These are phyloP conservation scores for Avena insularis DNA, from an alignment of 176 grass and related monocot species.

Conservation along the genomic window DNA sequence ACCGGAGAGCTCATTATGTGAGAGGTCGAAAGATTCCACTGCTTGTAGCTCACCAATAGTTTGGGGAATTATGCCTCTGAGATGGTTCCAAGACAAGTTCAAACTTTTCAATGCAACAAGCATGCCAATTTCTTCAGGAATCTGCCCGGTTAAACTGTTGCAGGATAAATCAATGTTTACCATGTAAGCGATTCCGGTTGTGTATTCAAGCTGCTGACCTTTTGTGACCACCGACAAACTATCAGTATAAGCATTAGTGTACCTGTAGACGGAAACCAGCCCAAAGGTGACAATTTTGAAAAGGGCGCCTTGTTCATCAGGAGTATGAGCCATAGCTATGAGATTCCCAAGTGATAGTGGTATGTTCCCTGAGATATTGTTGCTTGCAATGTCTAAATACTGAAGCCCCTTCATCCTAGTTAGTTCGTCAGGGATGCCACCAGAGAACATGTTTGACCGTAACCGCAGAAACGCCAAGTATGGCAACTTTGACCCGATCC, in stretches of 20 bases:
- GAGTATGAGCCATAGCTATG: conserved; percentile 4
- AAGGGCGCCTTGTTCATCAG: neutral
- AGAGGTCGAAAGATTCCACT: conserved; percentile 12
- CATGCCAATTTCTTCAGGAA: conserved; percentile 19
- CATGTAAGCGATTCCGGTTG: conserved; percentile 8
- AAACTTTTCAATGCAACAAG: conserved; percentile 23
- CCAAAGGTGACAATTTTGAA: neutral
- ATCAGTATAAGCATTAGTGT: neutral
- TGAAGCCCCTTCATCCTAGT: conserved; percentile 22
- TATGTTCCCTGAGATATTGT: conserved; percentile 18
- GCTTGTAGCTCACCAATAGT: conserved; percentile 15
- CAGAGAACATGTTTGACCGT: conserved; percentile 28
- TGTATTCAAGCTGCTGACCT: neutral
- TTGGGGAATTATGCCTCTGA: conserved; percentile 44
- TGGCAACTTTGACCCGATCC: neutral
- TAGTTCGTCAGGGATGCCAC: neutral
- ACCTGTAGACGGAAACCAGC: neutral
- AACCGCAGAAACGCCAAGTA: conserved; percentile 1
- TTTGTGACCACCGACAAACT: neutral
- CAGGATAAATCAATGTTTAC: conserved; percentile 40
- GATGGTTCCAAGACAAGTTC: conserved; percentile 48
- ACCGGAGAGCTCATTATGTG: conserved; percentile 15
- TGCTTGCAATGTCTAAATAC: conserved; percentile 25
- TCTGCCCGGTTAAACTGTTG: conserved; percentile 31
- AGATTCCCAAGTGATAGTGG: conserved; percentile 14